Base-by-base conservation (phyloP, 192 early-diverging fungal genomes). In the Backusella psychrophila region DNA sequence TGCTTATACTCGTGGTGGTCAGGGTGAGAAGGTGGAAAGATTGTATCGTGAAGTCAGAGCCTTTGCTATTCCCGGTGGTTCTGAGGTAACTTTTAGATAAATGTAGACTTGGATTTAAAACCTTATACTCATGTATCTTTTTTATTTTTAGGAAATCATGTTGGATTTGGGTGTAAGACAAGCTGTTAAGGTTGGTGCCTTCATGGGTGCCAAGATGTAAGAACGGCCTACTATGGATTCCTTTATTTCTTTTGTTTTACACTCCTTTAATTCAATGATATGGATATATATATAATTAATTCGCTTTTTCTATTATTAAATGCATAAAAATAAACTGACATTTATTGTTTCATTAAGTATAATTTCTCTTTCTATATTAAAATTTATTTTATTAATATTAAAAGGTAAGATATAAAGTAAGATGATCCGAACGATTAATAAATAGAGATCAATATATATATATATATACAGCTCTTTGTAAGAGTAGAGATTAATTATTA, bases 1-100 rank as follows among this genome's bases (percentile, higher is more conserved):
- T 34, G 78, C 90, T 0, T 96, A 95, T 70, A 87, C 90, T n/a
- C 88, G 93, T 65, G 95, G 95, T 56, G 80, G 89, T 31, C 90
- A 91, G 70, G 90, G 85, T 56, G 90, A 90, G 79, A 89, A 90
- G 76, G 88, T 96, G 19, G 95, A 96, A 86, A 85, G 95, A 73
- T 81, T 95, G 34, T 94, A 94, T 81, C 89, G 95, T 75, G 95
- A 96, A 85, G 95, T 96, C 1, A 81, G 93, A 39, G 91, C 90
- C 26, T 93, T 92, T 74, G 92, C 93, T 35, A 95, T 95, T 77
- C 93, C 93, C 46, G 95, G 95, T 35, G 95, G 95, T 26, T 91
- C 89, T 39, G 95, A 66, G 56, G 42, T 44, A 44, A 44, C 2
- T 14, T 44, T 14, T 44, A 14, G 3, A 14, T 44, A 17, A 11